Base-by-base conservation (phyloP, 495 filamentous ascomycete species). In the Penicillium manginii region DNA sequence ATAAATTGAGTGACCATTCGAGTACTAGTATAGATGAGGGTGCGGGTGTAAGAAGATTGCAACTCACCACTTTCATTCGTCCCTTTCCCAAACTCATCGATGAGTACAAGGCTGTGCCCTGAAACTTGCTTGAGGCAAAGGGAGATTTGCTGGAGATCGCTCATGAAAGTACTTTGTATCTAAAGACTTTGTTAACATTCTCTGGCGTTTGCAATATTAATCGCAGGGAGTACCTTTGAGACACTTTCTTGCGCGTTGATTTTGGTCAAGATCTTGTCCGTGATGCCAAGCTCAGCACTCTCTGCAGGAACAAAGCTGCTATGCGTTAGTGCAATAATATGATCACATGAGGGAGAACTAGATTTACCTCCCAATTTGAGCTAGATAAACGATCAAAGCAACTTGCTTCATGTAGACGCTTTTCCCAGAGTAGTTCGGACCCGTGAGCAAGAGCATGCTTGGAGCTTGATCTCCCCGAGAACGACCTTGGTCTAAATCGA, bases 61-160 rank as follows among this genome's bases (percentile, higher is more conserved):
- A 26, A 67, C 68, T 32, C 62, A 83, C 83, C 84, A 58, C 81
- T 81, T 15, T 83, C 80, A 51, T 91, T 89, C 0, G 94, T 98
- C 8, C 94, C 96, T 74, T 97, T 98, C 4, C 94, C 94, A 61
- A 98, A 98, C 64, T 98, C 96, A 65, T 98, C 94, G 50, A 96
- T 88, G 22, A 98, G 77, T 4, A 98, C 70, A 2, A 98, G 74
- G 65, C 89, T 96, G 26, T 86, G 83, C 29, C 82, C 77, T 14
- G 94, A 97, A 9, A 88, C 85, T 39, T 96, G 84, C 46, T 85
- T 91, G 55, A 94, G 75, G 2, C 89, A 85, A 55, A 93, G 82
- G 0, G 90, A 86, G 12, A 96, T 86, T 59, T 98, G 92, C 59
- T 96, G 92, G 29, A 98, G 72, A 67, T 98, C 94, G 48, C 91